Conservation (phyloP, 495 filamentous ascomycete genomes). For the Daldinia childiae region DNA sequence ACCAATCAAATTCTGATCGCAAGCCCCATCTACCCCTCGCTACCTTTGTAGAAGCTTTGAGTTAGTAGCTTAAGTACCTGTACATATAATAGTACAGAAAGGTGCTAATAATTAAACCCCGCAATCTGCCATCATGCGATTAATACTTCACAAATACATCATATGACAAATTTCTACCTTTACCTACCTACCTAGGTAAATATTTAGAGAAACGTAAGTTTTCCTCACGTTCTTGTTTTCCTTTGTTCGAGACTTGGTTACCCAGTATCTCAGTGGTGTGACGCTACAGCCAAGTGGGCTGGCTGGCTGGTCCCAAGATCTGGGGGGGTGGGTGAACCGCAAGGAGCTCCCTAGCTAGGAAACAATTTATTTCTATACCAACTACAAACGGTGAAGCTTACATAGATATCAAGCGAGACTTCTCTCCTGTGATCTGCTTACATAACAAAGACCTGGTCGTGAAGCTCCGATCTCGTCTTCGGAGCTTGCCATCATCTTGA, state of each 20-base stretch:
- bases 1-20: constrained; percentile 32
- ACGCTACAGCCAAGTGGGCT: constrained; percentile 20
- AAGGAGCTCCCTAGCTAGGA: constrained; percentile 27
- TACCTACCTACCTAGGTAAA: no score
- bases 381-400: constrained; percentile 21
- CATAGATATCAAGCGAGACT: constrained; percentile 6
- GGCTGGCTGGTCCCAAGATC: constrained; percentile 4
- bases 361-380: constrained; percentile 17
- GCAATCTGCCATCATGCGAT: constrained; percentile 28
- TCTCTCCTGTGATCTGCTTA: constrained; percentile 37
- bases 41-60: no score
- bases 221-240: constrained; percentile 9
- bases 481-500: constrained; percentile 27
- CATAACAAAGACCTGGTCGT: constrained; percentile 24
- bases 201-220: constrained; percentile 38
- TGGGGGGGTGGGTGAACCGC: constrained; percentile 10
- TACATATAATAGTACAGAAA: neutral
- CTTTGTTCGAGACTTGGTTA: constrained; percentile 5
- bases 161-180: constrained; percentile 33
- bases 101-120: constrained; percentile 12
- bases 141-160: constrained; percentile 14
- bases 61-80: neutral
- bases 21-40: neutral
- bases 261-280: constrained; percentile 16
- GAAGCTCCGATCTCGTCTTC: constrained; percentile 35